These are phyloP conservation scores for Rhododendron ovatum DNA, from an alignment of 148 eudicot species.

Conservation along the genomic window DNA sequence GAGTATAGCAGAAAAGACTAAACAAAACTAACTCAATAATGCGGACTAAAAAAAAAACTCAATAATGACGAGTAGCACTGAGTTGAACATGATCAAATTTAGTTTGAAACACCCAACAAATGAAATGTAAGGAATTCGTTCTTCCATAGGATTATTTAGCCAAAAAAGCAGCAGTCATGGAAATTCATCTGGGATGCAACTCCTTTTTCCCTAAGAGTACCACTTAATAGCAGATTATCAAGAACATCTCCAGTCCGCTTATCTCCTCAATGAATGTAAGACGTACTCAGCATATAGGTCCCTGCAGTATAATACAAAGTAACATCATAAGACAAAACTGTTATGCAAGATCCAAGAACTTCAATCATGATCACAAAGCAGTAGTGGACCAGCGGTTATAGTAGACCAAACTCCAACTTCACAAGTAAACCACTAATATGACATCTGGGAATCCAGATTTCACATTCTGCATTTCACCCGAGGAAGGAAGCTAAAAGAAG, in stretches of 20 bases:
- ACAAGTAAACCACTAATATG: background rate
- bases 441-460: background rate
- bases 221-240: background rate
- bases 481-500: background rate
- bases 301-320: constrained; percentile 23
- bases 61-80: background rate
- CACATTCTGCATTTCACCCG: background rate
- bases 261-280: constrained; percentile 51
- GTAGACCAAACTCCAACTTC: background rate
- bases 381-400: background rate
- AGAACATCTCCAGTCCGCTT: background rate
- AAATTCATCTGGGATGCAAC: background rate
- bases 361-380: background rate
- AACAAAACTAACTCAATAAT: background rate
- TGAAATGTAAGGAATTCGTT: background rate
- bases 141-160: background rate
- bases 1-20: background rate
- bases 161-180: background rate
- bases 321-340: background rate
- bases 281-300: constrained; percentile 68
- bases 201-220: background rate
- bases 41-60: background rate
- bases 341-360: background rate
- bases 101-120: background rate
- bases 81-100: background rate